Percentiles rank a stretch among this genome's conserved stretches.
These are phyloP conservation scores for Xanthoparmelia taractica DNA, from an alignment of 495 filamentous ascomycete genomes.

Conservation along the genomic window DNA sequence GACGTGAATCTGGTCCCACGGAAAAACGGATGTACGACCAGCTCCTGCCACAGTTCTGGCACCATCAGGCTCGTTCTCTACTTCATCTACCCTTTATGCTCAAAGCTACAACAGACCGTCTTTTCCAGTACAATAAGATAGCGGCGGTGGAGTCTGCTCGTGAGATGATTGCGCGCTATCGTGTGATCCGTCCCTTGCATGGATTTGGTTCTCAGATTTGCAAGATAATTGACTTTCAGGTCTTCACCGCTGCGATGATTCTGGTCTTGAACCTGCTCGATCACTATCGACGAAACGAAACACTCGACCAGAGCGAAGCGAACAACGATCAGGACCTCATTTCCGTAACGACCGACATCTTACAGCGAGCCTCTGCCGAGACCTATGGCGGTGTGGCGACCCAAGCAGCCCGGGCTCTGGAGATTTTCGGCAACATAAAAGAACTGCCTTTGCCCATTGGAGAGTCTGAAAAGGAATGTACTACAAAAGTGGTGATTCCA, in stretches of 20 bases:
- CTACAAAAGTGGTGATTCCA: conserved; percentile 37
- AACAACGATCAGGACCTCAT: conserved; percentile 41
- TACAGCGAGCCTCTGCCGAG: conserved; percentile 35
- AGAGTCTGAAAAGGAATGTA: conserved; percentile 1
- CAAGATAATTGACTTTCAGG: conserved; percentile 49
- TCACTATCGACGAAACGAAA: conserved; percentile 19
- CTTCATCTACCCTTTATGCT: conserved; percentile 52
- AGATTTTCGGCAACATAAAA: conserved; percentile 30
- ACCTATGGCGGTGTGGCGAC: conserved; percentile 43
- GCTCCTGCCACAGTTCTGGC: conserved; percentile 40
- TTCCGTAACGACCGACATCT: conserved; percentile 34
- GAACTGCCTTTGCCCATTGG: neutral
- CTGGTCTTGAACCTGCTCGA: conserved; percentile 42
- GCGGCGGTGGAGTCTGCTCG: conserved; percentile 43
- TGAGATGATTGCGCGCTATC: conserved; percentile 40
- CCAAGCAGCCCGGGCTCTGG: conserved; percentile 40
- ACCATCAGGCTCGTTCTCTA: conserved; percentile 38
- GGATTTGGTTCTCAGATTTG: conserved; percentile 37
- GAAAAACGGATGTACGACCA: conserved; percentile 28
- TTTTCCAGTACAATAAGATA: conserved; percentile 35
- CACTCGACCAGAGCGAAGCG: conserved; percentile 30
- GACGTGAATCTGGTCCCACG: conserved; percentile 17
- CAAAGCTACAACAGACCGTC: conserved; percentile 37
- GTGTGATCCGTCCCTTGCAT: conserved; percentile 33
- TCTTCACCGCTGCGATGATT: conserved; percentile 45